Base-by-base conservation (phyloP, 2,329 filamentous ascomycete genomes). In the Paradendryphiella salina region DNA sequence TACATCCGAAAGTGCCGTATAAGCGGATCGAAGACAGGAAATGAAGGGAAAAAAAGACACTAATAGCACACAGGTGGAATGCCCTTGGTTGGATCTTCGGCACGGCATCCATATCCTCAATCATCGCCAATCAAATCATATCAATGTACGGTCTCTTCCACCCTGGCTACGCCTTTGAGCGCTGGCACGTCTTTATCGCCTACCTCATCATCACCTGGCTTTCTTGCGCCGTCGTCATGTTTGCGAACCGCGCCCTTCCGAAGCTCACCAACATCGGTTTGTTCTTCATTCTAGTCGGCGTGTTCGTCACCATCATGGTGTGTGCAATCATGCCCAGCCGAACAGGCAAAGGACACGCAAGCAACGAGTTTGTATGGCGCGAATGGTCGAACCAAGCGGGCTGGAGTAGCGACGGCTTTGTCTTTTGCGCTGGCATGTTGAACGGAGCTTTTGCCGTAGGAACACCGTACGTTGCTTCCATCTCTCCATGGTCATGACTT, bases 371-470 rank as follows among this genome's bases (percentile, higher is more conserved):
- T 45, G 77, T 80, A 0, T 80, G 76, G 76, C 66, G 61, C 9
- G 73, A 78, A 4, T 80, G 76, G 72, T 50, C 59, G n/a, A 80
- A 80, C 48, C 64, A 73, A 45, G 76, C 77, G 0, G 77, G 78
- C 0, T 80, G 74, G 57, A 59, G 56, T 1, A 79, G 75, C 44
- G 75, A 82, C 36, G 83, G 83, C 13, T 81, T 87, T n/a, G 83
- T 84, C 2, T 87, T 88, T 56, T 73, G 86, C 20, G 74, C 82
- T 0, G 85, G 85, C 14, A 85, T 87, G 67, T 75, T 88, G 18
- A 89, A 89, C 60, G 86, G 85, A 9, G 86, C 86, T 3, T 89
- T 83, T 65, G 81, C 82, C 36, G 82, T 89, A 9, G 87, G 85
- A 5, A 82, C 83, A 1, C 82, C 85, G 9, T 69, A 58, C 55